Conservation (phyloP, 345 rosid genomes). For the Xanthoceras sorbifolium region DNA sequence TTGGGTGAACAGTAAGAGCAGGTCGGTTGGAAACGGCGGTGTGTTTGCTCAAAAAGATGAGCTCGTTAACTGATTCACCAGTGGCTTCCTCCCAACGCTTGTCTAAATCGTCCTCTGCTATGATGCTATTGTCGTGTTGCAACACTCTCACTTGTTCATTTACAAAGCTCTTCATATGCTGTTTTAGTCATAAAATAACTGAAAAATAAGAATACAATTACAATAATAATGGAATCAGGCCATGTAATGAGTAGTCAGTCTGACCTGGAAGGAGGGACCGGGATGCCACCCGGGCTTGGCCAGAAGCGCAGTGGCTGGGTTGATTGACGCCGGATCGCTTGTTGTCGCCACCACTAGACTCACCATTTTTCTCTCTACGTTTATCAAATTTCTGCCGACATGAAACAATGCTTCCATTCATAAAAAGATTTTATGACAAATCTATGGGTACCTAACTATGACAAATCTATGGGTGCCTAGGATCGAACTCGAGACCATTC, state of each 20-base stretch:
- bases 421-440: neutral
- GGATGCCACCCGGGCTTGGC: constrained; percentile 70
- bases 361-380: constrained; percentile 49
- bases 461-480: constrained; percentile 36
- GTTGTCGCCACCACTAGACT: constrained; percentile 78
- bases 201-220: neutral
- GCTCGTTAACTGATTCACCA: constrained; percentile 76
- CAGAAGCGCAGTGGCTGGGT: constrained; percentile 76
- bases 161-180: constrained; percentile 61
- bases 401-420: neutral
- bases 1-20: constrained; percentile 87
- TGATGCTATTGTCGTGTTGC: constrained; percentile 63
- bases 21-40: constrained; percentile 93
- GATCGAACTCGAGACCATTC: too few relatives aligned
- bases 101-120: constrained; percentile 80
- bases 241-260: neutral
- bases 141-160: constrained; percentile 63
- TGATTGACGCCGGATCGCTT: constrained; percentile 84
- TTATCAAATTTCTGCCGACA: neutral
- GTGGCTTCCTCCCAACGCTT: constrained; percentile 81
- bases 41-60: constrained; percentile 89
- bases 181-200: neutral
- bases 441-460: neutral
- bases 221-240: neutral
- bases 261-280: constrained; percentile 55